Conservation (phyloP, 1,284 basidiomycete genomes). For the Fomitopsis pinicola region DNA sequence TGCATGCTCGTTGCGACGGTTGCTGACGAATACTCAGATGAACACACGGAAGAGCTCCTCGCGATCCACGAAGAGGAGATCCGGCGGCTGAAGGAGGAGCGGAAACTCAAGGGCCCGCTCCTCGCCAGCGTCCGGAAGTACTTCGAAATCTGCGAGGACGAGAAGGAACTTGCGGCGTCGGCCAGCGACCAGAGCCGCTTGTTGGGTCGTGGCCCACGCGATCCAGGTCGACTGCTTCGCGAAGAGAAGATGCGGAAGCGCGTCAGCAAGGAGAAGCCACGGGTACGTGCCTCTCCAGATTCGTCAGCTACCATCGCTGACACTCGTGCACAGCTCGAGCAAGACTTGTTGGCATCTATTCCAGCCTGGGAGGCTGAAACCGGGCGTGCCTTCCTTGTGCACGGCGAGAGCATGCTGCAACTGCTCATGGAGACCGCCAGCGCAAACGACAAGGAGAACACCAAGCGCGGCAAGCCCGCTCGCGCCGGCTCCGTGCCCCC, state of each 20-base stretch:
- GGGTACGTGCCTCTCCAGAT: constrained; percentile 48
- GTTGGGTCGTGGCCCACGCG: constrained; percentile 73
- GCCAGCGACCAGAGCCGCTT: constrained; percentile 77
- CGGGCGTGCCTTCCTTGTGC: constrained; percentile 77
- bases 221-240: constrained; percentile 74
- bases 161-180: constrained; percentile 81
- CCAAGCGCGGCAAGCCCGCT: constrained; percentile 36
- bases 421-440: constrained; percentile 69
- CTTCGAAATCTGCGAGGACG: constrained; percentile 87
- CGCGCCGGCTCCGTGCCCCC: constrained; percentile 51
- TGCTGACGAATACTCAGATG: constrained; percentile 38
- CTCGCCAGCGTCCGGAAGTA: constrained; percentile 83
- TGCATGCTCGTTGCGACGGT: background rate
- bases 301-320: constrained; percentile 2
- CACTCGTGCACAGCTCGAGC: constrained; percentile 63
- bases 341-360: constrained; percentile 77
- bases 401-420: constrained; percentile 81
- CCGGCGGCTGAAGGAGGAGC: constrained; percentile 74
- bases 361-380: constrained; percentile 87
- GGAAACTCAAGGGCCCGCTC: constrained; percentile 72
- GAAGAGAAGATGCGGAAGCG: constrained; percentile 99
- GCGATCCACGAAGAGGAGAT: constrained; percentile 88
- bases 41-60: constrained; percentile 86
- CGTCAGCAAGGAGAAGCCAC: constrained; percentile 92
- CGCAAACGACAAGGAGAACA: constrained; percentile 74